Evolutionary conservation across 495 filamentous ascomycete genomes (phyloP), one percentile per base, ranked within the genome.

Genomic region (Astrothelium macrocarpum): DNA sequence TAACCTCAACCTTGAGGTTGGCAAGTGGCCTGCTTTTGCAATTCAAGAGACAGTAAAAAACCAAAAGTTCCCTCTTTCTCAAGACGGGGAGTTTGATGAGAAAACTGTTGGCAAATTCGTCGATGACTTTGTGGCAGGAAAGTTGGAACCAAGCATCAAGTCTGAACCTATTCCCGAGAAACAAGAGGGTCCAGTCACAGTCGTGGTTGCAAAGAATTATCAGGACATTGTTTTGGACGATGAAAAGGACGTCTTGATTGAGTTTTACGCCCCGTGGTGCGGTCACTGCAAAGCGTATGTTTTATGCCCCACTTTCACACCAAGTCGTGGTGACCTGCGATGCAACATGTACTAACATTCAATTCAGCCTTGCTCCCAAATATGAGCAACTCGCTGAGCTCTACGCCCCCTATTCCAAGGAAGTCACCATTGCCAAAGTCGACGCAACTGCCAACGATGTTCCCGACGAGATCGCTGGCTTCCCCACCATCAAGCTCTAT

Each of bases 251-350:
- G 94, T 99, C 53, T 83, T 99, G 66, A 83, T 96, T 64, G 94
- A 99, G 80, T 99, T 96, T 82, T 99, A 95, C 76, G 94, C 94
- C 28, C 95, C 95, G 46, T 97, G 94, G 95, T 99, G 95, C 75
- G 94, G 94, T 68, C 94, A 98, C 84, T 98, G 94, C 88, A 98
- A 98, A 82, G 88, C 90, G 77, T 84, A 78, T 73, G 78, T 77
- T 34, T 72, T 76, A 62, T 76, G 62, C 29, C 28, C 1, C 31
- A 46, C n/a, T 60, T 42, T 16, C 34, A 0, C 16, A 3, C 49
- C 28, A 53, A n/a, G 42, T 18, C 18, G 9, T 20, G 3, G 3
- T 18, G 10, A 20, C 18, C 43, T 20, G 18, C 9, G 10, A 49
- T 20, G 3, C 9, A 9, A 14, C 18, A 14, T 18, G n/a, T 14